These are phyloP conservation scores for Drosera spatulata DNA, from an alignment of 179 eudicot species.

Conservation along the genomic window DNA sequence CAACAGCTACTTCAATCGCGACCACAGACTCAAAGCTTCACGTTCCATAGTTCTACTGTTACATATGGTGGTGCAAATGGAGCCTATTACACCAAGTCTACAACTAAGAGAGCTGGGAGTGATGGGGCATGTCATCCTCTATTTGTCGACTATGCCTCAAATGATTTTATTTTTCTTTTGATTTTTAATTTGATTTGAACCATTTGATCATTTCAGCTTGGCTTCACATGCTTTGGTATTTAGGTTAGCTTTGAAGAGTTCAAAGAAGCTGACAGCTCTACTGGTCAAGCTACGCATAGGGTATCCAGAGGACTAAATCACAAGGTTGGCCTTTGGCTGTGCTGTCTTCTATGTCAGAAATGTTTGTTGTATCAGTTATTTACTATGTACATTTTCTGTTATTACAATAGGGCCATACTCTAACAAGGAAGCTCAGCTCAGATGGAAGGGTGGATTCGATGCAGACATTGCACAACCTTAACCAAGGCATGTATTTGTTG, in stretches of 20 bases:
- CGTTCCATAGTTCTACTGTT: constrained; percentile 75
- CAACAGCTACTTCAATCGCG: constrained; percentile 5
- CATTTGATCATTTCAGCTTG: no score
- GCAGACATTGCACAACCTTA: constrained; percentile 72
- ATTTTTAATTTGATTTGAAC: no score
- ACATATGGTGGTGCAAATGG: constrained; percentile 70
- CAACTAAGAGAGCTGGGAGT: constrained; percentile 64
- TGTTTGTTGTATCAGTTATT: background rate
- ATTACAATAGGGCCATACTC: constrained; percentile 59
- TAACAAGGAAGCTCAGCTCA: constrained; percentile 68
- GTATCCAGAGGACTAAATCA: constrained; percentile 68
- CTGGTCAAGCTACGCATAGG: constrained; percentile 74
- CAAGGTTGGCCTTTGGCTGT: constrained; percentile 32
- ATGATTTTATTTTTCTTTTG: background rate
- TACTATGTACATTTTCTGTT: background rate
- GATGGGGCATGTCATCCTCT: constrained; percentile 50
- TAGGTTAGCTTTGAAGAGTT: constrained; percentile 72
- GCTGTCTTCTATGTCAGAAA: background rate
- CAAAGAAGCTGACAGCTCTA: constrained; percentile 75
- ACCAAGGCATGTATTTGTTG: constrained; percentile 38
- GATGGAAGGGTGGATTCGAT: constrained; percentile 79
- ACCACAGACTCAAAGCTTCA: constrained; percentile 52
- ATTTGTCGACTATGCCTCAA: background rate
- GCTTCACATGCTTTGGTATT: background rate
- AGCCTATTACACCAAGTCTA: constrained; percentile 58